phyloP scores from a whole-genome alignment of 208 protist genomes.

The Angomonas ambiguus region DNA sequence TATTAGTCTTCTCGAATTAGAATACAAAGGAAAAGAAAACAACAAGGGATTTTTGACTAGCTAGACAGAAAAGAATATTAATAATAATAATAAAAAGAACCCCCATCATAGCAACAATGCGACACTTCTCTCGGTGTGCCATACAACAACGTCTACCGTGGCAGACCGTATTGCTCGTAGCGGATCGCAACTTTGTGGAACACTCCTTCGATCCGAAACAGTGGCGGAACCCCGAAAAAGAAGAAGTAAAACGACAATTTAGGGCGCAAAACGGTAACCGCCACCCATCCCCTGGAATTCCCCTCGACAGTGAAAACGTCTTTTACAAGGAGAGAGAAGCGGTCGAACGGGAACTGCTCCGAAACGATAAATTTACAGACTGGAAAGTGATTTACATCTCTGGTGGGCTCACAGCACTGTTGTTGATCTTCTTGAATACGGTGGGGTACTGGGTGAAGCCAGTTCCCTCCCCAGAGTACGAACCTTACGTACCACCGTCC shows the following conservation, averaged over 20 bases:
- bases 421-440: conserved; percentile 49
- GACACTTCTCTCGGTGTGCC: background rate
- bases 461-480: conserved; percentile 60
- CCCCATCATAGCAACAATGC: background rate
- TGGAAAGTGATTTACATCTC: conserved; percentile 43
- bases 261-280: background rate
- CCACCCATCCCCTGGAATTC: conserved; percentile 28
- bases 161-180: background rate
- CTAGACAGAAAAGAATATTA: background rate
- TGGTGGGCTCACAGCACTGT: conserved; percentile 25
- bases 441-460: conserved; percentile 59
- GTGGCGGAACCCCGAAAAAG: conserved; percentile 65
- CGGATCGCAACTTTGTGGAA: conserved; percentile 31
- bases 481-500: conserved; percentile 30
- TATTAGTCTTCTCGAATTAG: too few species aligned
- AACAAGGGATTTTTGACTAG: too few species aligned
- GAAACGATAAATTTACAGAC: conserved; percentile 61
- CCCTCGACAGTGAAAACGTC: conserved; percentile 45
- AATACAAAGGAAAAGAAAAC: too few species aligned
- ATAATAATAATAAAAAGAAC: background rate
- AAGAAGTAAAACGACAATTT: conserved; percentile 53
- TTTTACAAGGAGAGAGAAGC: conserved; percentile 32
- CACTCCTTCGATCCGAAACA: conserved; percentile 61
- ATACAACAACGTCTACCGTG: background rate
- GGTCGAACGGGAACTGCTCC: conserved; percentile 42